Evolutionary conservation across 805 yeast genomes (phyloP), one percentile per base, ranked within the genome.

Genomic region (Babjeviella inositovora): DNA sequence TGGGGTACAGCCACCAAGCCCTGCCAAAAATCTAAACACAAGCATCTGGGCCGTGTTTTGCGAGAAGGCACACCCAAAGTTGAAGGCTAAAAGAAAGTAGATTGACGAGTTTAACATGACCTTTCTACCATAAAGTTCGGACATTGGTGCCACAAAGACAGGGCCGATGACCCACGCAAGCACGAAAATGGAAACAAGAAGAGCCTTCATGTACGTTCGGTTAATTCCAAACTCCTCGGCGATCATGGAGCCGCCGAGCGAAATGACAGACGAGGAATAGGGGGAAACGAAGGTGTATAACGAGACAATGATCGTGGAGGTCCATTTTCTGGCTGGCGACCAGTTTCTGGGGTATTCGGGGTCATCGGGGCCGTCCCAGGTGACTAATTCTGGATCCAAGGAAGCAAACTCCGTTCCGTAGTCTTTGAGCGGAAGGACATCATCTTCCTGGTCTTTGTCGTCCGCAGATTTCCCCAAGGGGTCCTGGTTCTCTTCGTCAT

Each of bases 91-190:
- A 13, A 63, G 43, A 22, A 69, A 35, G 52, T 64, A 55, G 15
- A 66, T 56, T 8, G 73, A 58, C 8, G 45, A 30, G 26, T 65
- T 57, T 28, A 71, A 57, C 4, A 77, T 74, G 4, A 57, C 39
- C 28, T 57, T 52, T 19, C 85, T 47, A 3, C 85, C 87, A 30
- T 62, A 59, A 28, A 70, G 52, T 37, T 76, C 87, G 21, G 76
- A 64, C 8, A 76, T 35, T 2, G 85, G 85, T 2, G 80, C 74
- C 27, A 71, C 50, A 15, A 74, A 35, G 23, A 75, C 43, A 2
- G 84, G 82, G 8, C 75, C 75, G 11, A 66, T 30, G 0, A 80
- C 81, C 58, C 79, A 57, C 2, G 82, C 80, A 33, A 72, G 53
- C n/a, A 75, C 59, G 52, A 68, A 71, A 17, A 75, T 57, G 1